Base-by-base conservation (phyloP, 257 asterid species). In the Solanum habrochaites region DNA sequence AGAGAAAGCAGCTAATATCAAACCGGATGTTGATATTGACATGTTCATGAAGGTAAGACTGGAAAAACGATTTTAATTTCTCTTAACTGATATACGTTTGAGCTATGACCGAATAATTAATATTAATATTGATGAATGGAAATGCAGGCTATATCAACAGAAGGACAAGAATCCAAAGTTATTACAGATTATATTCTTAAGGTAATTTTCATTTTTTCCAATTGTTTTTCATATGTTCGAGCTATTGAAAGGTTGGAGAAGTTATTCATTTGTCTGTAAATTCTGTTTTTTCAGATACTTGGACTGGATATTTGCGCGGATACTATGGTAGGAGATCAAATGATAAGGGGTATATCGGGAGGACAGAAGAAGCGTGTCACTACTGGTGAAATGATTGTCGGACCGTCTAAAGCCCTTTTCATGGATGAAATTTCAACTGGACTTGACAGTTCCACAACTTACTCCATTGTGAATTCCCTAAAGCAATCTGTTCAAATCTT, bases 151-250 rank as follows among this genome's bases (percentile, higher is more conserved):
- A 94, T 91, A 85, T 91, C 98, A 29, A 91, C 91, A 13, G 92
- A 90, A 86, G 96, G 95, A 74, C 96, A 94, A 88, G 94, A 94
- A 90, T 90, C 91, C 52, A 90, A 87, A 73, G 88, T 93, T 40
- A 91, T 94, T 43, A 93, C 96, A 1, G 96, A 94, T 86, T 94
- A 94, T 88, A 40, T 92, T 52, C 91, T 92, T 39, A 90, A 93
- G 98, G 98, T 93, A 89, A 82, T 29, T 3, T 81, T 42, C 35
- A 64, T 6, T 37, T 6, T 37, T 60, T 39, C 10, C 25, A 27
- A 52, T 52, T 23, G n/a, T 12, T 45, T 20, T 18, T 47, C 11
- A 3, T 47, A 47, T 14, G 27, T 16, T 47, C 8, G 21, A 49
- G 69, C 16, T 58, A 71, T 21, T 20, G 5, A 66, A 85, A 72